Evolutionary conservation across 2,329 filamentous ascomycete genomes (phyloP).

Genomic region (Tolypocladium guangdongense): DNA sequence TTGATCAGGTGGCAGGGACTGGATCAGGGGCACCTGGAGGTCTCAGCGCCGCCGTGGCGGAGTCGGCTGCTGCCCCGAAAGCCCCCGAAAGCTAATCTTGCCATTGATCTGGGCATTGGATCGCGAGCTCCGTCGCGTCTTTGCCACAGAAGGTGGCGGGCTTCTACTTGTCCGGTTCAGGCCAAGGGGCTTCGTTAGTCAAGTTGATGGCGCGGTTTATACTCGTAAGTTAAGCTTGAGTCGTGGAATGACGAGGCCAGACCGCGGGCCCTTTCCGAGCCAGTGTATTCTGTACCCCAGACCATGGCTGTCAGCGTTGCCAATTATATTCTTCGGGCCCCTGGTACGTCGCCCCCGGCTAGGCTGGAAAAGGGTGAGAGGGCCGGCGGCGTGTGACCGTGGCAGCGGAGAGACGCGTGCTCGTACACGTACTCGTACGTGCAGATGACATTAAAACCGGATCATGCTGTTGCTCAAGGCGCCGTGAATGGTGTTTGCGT

Average conservation of each 20-base stretch:
- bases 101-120: not conserved
- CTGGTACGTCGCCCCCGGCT: constrained; percentile 3
- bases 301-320: constrained; percentile 5
- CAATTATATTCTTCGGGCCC: constrained; percentile 7
- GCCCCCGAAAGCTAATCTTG: not conserved
- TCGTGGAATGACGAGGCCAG: not conserved
- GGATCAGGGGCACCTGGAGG: not conserved
- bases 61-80: not conserved
- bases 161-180: not conserved
- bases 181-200: not conserved
- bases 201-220: not conserved
- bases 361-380: not conserved
- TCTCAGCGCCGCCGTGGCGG: not conserved
- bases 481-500: not conserved
- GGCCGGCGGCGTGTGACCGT: not conserved
- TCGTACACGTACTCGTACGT: too few species aligned
- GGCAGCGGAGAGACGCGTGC: not conserved
- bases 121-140: not conserved
- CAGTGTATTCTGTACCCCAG: constrained; percentile 9
- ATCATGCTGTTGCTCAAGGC: not conserved
- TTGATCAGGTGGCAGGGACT: not conserved
- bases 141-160: not conserved
- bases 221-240: not conserved
- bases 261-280: constrained; percentile 11
- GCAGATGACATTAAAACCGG: not conserved